Base-by-base conservation (phyloP, 2,329 filamentous ascomycete genomes). In the Aspergillus niger region DNA sequence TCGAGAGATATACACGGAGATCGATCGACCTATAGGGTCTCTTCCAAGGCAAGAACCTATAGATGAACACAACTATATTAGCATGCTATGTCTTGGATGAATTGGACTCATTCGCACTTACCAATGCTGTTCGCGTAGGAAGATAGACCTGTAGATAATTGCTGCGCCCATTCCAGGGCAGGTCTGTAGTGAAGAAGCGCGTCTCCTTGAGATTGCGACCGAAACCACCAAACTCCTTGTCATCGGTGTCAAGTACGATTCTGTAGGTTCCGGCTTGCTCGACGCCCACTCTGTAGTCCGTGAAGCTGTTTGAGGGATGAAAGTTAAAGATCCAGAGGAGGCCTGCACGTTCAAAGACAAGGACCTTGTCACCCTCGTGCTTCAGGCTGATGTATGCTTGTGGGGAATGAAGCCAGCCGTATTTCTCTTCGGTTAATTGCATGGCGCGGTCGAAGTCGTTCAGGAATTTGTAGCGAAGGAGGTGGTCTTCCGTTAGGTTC, bases 251-350 rank as follows among this genome's bases (percentile, higher is more conserved):
- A 47, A 99, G 82, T 3, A 97, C 89, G 57, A 97, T 87, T 58
- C 86, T 85, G 78, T 99, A 99, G 1, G 91, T 96, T 41, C 95
- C 95, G 3, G 89, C 80, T 20, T 86, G 82, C 55, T 98, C 92
- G 41, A 99, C 84, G 17, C 95, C 95, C 50, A 99, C 89, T 39
- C 94, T 87, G 76, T 97, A 99, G 77, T 98, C 95, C 10, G 89
- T 89, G 78, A 90, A 99, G 76, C 92, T 97, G 67, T 89, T 80
- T 28, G 85, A 86, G 0, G 91, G 88, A 74, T 98, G 89, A 83
- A 98, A 97, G 80, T 99, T 99, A 84, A 99, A 98, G 69, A 97
- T 85, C 82, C 93, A 99, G 10, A 99, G 82, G 60, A 97, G 80
- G 0, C 93, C 93, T 1, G 88, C 95, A 32, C 95, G 87, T 81